phyloP scores from a whole-genome alignment of 2,329 filamentous ascomycete species.

The Aureobasidium namibiae region DNA sequence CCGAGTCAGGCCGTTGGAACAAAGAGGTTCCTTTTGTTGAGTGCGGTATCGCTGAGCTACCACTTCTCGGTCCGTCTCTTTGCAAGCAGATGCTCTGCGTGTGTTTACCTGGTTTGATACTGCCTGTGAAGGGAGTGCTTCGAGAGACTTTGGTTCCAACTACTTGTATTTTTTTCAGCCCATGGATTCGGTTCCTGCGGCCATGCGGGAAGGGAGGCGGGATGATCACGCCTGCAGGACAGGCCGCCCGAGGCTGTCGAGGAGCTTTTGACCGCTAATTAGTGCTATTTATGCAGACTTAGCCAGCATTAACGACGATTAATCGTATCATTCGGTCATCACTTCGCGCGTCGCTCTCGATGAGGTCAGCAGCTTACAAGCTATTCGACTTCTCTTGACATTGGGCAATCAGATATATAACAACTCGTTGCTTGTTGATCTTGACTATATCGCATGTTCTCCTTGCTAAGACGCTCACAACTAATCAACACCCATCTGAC shows the following conservation, averaged over 20 bases:
- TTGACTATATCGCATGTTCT: not conserved
- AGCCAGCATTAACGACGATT: not conserved
- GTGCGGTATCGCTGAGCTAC: conserved; percentile 5
- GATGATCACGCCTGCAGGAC: conserved; percentile 4
- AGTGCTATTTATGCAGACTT: not conserved
- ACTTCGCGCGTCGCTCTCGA: not conserved
- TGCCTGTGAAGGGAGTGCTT: not conserved
- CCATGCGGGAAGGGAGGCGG: conserved; percentile 5
- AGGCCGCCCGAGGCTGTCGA: not conserved
- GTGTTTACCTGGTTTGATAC: not conserved
- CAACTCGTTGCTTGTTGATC: not conserved
- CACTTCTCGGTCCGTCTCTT: not conserved
- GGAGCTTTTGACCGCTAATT: not conserved
- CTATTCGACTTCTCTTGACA: not conserved
- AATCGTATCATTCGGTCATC: not conserved
- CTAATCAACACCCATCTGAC: conserved; percentile 1
- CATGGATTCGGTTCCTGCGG: conserved; percentile 1
- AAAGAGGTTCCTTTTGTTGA: conserved; percentile 1
- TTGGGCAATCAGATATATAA: not conserved
- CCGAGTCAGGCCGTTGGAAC: conserved; percentile 5
- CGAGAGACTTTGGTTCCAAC: not conserved
- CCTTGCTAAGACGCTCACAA: conserved; percentile 5
- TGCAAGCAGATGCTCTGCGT: not conserved
- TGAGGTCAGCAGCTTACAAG: conserved; percentile 11
- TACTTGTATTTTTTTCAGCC: not conserved